A percentile compares a stretch with the other conserved stretches of the same genome.
Evolutionary conservation across 208 protist genomes (phyloP).

Genomic region (Leishmania gerbilli): DNA sequence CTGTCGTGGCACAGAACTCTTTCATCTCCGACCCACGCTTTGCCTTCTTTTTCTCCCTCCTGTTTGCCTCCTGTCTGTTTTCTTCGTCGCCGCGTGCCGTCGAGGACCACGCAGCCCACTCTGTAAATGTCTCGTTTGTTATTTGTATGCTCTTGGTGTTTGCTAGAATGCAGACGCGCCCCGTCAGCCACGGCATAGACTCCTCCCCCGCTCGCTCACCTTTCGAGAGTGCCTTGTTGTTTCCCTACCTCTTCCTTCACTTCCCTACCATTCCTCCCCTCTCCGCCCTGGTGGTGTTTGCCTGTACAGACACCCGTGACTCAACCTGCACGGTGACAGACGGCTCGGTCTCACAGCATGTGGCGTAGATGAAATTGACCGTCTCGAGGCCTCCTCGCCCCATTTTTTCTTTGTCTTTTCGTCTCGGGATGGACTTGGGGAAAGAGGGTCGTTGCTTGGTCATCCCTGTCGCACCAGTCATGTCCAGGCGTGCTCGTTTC

Average conservation of each 20-base stretch:
- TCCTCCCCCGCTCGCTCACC: neutral
- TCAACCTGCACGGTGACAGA: too few relatives aligned
- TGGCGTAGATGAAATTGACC: neutral
- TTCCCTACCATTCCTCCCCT: neutral
- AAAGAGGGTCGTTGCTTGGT: neutral
- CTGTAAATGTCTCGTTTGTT: neutral
- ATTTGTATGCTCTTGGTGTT: neutral
- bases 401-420: neutral
- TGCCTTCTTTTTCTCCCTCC: conserved; percentile 9
- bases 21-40: neutral
- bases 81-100: neutral
- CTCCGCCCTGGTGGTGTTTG: neutral
- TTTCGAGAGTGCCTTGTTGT: neutral
- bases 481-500: neutral
- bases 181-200: neutral
- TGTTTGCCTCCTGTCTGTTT: conserved; percentile 3
- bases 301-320: neutral
- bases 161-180: neutral
- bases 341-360: neutral
- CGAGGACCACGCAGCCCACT: neutral
- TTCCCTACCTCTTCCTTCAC: neutral
- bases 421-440: neutral
- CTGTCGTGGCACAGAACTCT: neutral
- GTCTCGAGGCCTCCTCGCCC: neutral
- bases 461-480: neutral